Percentiles rank a stretch among this genome's conserved stretches.
phyloP scores from a whole-genome alignment of 495 filamentous ascomycete species.

The Chlorociboria aeruginascens region DNA sequence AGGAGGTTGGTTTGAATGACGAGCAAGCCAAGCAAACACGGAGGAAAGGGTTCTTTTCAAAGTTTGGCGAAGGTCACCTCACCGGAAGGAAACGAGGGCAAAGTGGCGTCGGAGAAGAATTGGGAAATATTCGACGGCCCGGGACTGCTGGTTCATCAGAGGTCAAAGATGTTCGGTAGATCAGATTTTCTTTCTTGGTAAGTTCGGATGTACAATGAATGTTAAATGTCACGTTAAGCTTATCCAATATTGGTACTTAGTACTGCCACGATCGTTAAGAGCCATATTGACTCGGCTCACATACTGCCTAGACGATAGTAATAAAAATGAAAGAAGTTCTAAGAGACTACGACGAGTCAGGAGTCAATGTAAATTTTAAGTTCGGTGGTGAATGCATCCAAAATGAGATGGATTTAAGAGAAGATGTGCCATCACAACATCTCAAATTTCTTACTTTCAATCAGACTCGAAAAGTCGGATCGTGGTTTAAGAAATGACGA shows the following conservation, averaged over 20 bases:
- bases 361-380: too few species aligned
- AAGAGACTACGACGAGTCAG: not conserved
- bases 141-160: constrained; percentile 14
- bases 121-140: constrained; percentile 33
- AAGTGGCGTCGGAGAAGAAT: constrained; percentile 59
- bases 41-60: constrained; percentile 73
- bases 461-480: not conserved
- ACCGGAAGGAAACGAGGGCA: constrained; percentile 62
- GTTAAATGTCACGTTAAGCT: not conserved
- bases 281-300: not conserved
- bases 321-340: not conserved
- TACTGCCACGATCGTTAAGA: not conserved
- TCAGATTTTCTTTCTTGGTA: not conserved
- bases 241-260: not conserved
- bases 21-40: constrained; percentile 44
- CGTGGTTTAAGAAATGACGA: not conserved
- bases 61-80: constrained; percentile 63
- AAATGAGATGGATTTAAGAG: too few species aligned
- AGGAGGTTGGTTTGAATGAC: constrained; percentile 77
- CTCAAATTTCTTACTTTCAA: too few species aligned
- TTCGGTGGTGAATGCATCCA: too few species aligned
- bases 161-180: constrained; percentile 4
- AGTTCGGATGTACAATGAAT: not conserved
- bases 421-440: too few species aligned
- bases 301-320: not conserved